phyloP scores from a whole-genome alignment of 768 basidiomycete species.

The Rickenella mellea region DNA sequence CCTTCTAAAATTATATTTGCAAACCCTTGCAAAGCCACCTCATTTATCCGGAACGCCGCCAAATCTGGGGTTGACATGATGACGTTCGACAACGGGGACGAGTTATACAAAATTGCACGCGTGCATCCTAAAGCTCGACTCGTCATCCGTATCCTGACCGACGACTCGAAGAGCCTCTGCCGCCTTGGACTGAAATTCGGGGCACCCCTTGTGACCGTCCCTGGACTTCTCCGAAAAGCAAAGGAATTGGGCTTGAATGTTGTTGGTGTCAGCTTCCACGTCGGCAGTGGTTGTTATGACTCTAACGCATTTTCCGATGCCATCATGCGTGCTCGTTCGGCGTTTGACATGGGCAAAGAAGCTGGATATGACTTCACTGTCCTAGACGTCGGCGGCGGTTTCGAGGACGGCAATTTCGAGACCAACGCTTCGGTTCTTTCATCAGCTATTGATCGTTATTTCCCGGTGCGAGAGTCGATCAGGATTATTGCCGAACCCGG shows the following conservation, averaged over 20 bases:
- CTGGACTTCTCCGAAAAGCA: constrained; percentile 70
- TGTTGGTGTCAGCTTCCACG: constrained; percentile 94
- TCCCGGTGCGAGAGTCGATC: constrained; percentile 62
- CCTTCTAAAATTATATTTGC: constrained; percentile 90
- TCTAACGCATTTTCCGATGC: constrained; percentile 86
- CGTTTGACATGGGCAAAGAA: constrained; percentile 80
- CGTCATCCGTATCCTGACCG: constrained; percentile 92
- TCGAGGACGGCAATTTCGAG: constrained; percentile 84
- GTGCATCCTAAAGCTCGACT: constrained; percentile 75
- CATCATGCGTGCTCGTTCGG: constrained; percentile 66
- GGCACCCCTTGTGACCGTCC: constrained; percentile 76
- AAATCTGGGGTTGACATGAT: constrained; percentile 77
- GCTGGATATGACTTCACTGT: constrained; percentile 76
- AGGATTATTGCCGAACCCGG: constrained; percentile 94
- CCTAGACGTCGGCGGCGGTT: constrained; percentile 94
- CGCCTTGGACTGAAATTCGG: constrained; percentile 94
- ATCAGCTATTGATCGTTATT: constrained; percentile 65
- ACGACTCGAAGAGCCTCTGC: constrained; percentile 92
- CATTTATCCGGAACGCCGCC: constrained; percentile 82
- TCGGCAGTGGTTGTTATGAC: constrained; percentile 95
- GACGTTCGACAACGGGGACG: constrained; percentile 98
- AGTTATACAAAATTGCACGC: constrained; percentile 85
- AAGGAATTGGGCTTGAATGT: constrained; percentile 74
- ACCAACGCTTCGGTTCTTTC: constrained; percentile 62
- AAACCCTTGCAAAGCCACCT: constrained; percentile 96